These are phyloP conservation scores for Lentinula sp. DNA, from an alignment of 768 basidiomycete species.

Conservation along the genomic window DNA sequence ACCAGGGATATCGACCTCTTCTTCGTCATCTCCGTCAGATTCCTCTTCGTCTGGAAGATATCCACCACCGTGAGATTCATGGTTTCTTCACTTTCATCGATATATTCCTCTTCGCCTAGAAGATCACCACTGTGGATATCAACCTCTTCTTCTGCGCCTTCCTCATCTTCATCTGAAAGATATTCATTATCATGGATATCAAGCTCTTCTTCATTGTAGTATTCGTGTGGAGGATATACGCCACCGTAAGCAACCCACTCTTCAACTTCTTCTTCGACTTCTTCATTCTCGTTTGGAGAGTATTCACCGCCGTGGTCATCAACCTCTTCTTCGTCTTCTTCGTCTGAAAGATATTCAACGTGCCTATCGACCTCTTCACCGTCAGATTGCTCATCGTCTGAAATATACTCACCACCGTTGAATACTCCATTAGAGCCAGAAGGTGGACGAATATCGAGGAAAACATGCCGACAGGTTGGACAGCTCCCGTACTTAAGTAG, in stretches of 20 bases:
- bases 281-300: constrained; percentile 26
- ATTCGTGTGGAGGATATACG: no score
- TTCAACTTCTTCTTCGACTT: constrained; percentile 30
- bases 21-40: constrained; percentile 28
- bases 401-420: no score
- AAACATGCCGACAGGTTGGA: constrained; percentile 57
- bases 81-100: no score
- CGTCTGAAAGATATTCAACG: constrained; percentile 11
- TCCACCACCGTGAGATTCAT: constrained; percentile 65
- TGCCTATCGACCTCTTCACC: no score
- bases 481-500: constrained; percentile 59
- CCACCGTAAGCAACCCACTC: constrained; percentile 45
- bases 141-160: no score
- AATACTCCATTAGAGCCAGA: constrained; percentile 51
- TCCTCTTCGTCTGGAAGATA: constrained; percentile 44
- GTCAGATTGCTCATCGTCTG: not conserved
- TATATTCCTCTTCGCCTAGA: no score
- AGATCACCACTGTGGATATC: no score
- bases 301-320: constrained; percentile 30
- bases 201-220: no score
- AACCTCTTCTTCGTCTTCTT: constrained; percentile 37
- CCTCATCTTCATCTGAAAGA: not conserved
- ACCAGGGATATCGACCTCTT: constrained; percentile 21
- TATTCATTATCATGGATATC: no score
- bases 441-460: constrained; percentile 45